A percentile compares a stretch with the other conserved stretches of the same genome.
These are phyloP conservation scores for Pyrus bretschneideri DNA, from an alignment of 306 rosid species.

Conservation along the genomic window DNA sequence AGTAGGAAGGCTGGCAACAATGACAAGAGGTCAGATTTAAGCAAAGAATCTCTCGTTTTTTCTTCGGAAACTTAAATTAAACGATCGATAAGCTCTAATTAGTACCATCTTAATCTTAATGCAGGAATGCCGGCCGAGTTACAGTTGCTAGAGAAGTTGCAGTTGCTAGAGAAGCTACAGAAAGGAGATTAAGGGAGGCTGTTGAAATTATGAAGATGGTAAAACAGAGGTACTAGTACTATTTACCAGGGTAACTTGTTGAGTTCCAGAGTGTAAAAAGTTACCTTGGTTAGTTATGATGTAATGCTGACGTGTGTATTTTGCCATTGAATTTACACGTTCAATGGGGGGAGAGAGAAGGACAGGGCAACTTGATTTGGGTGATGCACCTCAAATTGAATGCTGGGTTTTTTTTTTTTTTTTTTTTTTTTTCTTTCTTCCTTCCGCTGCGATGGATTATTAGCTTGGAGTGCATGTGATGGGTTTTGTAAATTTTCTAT, in stretches of 20 bases:
- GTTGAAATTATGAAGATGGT: slow-evolving; percentile 49
- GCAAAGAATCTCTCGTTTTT: neutral
- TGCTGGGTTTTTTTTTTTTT: neutral
- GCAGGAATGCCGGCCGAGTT: slow-evolving; percentile 50
- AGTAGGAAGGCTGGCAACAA: slow-evolving; percentile 34
- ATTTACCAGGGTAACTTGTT: neutral
- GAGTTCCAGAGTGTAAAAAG: neutral
- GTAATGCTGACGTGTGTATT: neutral
- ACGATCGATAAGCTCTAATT: neutral
- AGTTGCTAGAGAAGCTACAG: slow-evolving; percentile 40
- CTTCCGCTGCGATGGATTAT: too few species aligned
- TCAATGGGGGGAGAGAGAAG: neutral
- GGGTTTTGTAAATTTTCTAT: neutral
- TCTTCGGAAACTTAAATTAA: neutral
- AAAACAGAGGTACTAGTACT: neutral
- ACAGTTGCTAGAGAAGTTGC: slow-evolving; percentile 38
- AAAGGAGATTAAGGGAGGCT: slow-evolving; percentile 70
- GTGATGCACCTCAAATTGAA: neutral
- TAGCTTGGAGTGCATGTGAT: neutral
- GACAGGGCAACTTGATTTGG: neutral
- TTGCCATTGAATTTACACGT: slow-evolving; percentile 10
- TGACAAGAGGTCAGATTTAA: slow-evolving; percentile 54
- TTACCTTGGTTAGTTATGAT: neutral
- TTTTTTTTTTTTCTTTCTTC: too few species aligned
- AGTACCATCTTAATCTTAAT: neutral